A percentile compares a stretch with the other conserved stretches of the same genome.
Conservation (phyloP, 192 early-diverging fungal species). For the Podila epigama region DNA sequence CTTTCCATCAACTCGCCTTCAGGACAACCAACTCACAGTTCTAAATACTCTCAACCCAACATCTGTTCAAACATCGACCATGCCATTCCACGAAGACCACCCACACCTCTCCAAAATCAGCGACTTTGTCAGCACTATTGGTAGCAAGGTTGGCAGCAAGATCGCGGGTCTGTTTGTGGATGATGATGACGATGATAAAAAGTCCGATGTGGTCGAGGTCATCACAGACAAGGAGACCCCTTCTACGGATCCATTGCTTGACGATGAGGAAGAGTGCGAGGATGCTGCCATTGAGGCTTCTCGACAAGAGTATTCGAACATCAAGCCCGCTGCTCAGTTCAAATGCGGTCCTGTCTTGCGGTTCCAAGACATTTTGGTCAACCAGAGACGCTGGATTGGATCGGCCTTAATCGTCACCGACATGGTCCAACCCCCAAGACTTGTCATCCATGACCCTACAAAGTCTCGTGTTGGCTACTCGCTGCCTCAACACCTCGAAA, state of each 20-base stretch:
- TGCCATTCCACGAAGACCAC: constrained; percentile 21
- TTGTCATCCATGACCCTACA: constrained; percentile 30
- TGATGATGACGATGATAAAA: not conserved
- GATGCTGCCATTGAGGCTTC: constrained; percentile 12
- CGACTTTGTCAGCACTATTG: constrained; percentile 23
- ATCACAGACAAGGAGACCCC: constrained; percentile 6
- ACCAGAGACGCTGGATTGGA: constrained; percentile 59
- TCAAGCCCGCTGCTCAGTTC: constrained; percentile 27
- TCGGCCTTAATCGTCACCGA: constrained; percentile 60
- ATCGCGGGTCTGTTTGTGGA: constrained; percentile 8
- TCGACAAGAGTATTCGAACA: constrained; percentile 29
- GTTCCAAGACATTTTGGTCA: constrained; percentile 61
- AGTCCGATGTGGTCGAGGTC: constrained; percentile 3
- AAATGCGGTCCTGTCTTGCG: constrained; percentile 61
- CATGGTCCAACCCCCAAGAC: constrained; percentile 27
- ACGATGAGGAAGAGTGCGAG: constrained; percentile 24
- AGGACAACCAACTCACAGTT: no score
- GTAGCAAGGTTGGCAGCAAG: constrained; percentile 23
- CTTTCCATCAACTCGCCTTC: no score
- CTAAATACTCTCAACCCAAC: not conserved
- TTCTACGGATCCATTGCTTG: constrained; percentile 18
- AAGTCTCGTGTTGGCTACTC: constrained; percentile 27
- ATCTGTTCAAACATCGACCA: not conserved
- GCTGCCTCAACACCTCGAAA: constrained; percentile 15
- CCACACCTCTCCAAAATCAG: constrained; percentile 27